These are phyloP conservation scores for Asclepias syriaca DNA, from an alignment of 257 asterid species.

Conservation along the genomic window DNA sequence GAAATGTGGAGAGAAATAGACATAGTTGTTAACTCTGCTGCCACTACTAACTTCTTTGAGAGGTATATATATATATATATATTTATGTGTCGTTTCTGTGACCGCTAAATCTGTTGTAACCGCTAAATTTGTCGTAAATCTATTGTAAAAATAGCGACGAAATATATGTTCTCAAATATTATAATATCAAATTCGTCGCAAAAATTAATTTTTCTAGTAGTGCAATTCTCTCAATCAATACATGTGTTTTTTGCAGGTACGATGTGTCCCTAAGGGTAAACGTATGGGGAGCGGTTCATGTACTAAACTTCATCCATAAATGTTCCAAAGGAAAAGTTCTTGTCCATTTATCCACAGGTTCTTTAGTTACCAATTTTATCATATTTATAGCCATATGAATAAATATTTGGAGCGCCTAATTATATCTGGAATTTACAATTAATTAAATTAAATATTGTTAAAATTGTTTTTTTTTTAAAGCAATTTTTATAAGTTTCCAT, in stretches of 20 bases:
- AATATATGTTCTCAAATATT: no score
- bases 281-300: slow-evolving; percentile 34
- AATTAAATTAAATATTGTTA: no score
- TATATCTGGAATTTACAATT: no score
- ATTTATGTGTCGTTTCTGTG: no score
- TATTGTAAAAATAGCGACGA: no score
- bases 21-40: slow-evolving; percentile 56
- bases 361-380: no score
- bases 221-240: no score
- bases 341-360: slow-evolving; percentile 61
- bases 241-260: slow-evolving; percentile 27
- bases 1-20: slow-evolving; percentile 37
- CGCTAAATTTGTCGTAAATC: no score
- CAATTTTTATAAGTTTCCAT: no score
- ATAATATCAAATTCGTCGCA: no score
- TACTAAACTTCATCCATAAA: slow-evolving; percentile 34
- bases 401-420: not conserved
- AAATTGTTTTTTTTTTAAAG: not conserved
- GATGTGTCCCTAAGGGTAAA: slow-evolving; percentile 48
- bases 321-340: slow-evolving; percentile 39
- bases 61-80: slow-evolving; percentile 14
- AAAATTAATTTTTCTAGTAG: no score
- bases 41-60: slow-evolving; percentile 45
- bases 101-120: no score
- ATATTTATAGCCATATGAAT: not conserved